A percentile compares a stretch with the other conserved stretches of the same genome.
phyloP scores from a whole-genome alignment of 306 rosid species.

The Citrullus colocynthis region DNA sequence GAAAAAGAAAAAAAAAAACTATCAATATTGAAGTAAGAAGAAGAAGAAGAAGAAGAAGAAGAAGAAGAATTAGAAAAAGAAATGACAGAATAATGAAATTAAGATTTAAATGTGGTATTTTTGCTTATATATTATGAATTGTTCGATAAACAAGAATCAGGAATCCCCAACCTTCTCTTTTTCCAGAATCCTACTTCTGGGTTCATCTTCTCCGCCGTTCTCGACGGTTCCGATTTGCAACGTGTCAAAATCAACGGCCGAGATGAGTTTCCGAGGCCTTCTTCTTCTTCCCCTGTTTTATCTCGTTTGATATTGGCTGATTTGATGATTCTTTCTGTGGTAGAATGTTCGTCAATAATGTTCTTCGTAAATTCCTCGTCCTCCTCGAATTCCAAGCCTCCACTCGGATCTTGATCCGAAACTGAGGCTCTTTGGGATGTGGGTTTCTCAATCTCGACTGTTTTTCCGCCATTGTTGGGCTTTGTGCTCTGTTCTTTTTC shows the following conservation, averaged over 20 bases:
- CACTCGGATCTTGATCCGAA: slow-evolving; percentile 20
- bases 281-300: slow-evolving; percentile 10
- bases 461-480: not conserved
- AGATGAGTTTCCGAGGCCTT: not conserved
- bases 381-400: slow-evolving; percentile 17
- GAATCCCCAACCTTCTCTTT: slow-evolving; percentile 32
- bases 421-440: slow-evolving; percentile 17
- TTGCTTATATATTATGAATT: slow-evolving; percentile 24
- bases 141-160: slow-evolving; percentile 28
- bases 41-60: not conserved
- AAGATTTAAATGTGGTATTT: not conserved
- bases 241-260: slow-evolving; percentile 49
- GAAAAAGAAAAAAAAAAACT: not conserved
- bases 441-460: slow-evolving; percentile 14
- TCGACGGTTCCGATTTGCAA: slow-evolving; percentile 78
- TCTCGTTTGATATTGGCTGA: slow-evolving; percentile 8
- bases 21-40: not conserved
- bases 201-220: slow-evolving; percentile 45
- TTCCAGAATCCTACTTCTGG: slow-evolving; percentile 39
- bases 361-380: not conserved
- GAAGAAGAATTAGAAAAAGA: not conserved
- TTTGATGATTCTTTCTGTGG: slow-evolving; percentile 19
- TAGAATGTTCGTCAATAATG: not conserved
- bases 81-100: not conserved
- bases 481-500: slow-evolving; percentile 5